Percentiles rank a stretch among this genome's conserved stretches.
These are phyloP conservation scores for Talaromyces sp. DNA, from an alignment of 2,329 filamentous ascomycete genomes.

Conservation along the genomic window DNA sequence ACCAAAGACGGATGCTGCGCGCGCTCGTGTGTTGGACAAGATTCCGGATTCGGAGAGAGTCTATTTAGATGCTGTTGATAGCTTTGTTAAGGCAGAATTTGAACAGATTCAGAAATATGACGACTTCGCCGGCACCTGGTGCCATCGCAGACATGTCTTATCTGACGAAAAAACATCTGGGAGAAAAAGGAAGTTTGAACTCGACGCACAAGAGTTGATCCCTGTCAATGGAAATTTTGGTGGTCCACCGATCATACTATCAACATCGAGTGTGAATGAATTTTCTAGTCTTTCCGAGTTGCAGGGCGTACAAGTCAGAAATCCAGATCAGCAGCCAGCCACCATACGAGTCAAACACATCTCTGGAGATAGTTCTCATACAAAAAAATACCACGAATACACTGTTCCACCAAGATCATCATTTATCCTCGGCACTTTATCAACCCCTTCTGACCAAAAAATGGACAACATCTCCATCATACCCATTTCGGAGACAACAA, in stretches of 20 bases:
- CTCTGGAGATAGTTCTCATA: neutral
- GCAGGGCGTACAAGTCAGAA: constrained; percentile 21
- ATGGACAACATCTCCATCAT: neutral
- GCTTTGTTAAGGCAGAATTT: constrained; percentile 34
- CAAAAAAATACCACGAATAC: constrained; percentile 17
- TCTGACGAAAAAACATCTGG: neutral
- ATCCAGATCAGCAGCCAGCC: constrained; percentile 20
- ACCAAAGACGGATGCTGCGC: constrained; percentile 45
- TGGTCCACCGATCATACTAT: constrained; percentile 27
- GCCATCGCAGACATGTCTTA: neutral
- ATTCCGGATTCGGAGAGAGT: constrained; percentile 27
- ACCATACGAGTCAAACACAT: constrained; percentile 12
- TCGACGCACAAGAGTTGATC: neutral
- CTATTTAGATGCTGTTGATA: constrained; percentile 17
- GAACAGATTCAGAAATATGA: constrained; percentile 19
- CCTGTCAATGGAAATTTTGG: constrained; percentile 4
- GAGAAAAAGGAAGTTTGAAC: constrained; percentile 11
- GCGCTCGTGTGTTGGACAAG: constrained; percentile 30
- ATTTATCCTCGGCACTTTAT: constrained; percentile 39
- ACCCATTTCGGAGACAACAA: constrained; percentile 14
- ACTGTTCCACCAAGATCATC: constrained; percentile 45
- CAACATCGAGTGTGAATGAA: constrained; percentile 23
- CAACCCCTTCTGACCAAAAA: constrained; percentile 14
- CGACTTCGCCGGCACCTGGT: neutral
- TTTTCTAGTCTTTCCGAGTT: constrained; percentile 22